Conservation (phyloP, 306 rosid species). For the Rosa multiflora region DNA sequence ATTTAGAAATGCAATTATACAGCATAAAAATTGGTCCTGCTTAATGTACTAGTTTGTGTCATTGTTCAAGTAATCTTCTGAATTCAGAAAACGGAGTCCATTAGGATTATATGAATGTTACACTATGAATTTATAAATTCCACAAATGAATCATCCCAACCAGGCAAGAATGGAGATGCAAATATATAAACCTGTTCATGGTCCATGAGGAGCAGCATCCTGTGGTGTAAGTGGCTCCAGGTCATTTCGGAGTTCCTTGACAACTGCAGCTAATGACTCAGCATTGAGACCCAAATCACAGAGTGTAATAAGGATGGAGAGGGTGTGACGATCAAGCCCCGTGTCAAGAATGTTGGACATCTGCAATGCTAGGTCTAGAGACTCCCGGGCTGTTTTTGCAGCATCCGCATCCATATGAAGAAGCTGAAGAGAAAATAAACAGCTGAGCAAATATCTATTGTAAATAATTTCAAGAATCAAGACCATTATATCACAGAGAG, state of each 20-base stretch:
- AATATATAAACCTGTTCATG: neutral
- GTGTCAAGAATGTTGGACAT: conserved; percentile 69
- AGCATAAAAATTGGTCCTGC: neutral
- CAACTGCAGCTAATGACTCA: conserved; percentile 74
- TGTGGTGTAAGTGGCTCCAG: neutral
- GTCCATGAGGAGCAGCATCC: neutral
- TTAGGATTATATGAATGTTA: neutral
- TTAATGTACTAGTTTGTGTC: neutral
- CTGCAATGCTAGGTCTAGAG: conserved; percentile 73
- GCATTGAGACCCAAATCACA: conserved; percentile 82
- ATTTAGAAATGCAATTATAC: too few species aligned
- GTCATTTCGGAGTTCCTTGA: conserved; percentile 50
- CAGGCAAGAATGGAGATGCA: neutral
- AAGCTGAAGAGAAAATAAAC: neutral
- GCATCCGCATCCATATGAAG: conserved; percentile 60
- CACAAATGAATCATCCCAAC: neutral
- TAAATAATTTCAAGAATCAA: neutral
- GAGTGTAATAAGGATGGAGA: conserved; percentile 74
- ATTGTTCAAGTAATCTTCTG: neutral
- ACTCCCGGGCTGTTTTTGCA: conserved; percentile 63
- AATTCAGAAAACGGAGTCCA: neutral
- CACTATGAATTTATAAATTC: neutral
- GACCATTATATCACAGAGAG: neutral
- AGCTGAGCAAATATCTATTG: neutral
- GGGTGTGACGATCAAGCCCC: conserved; percentile 70